phyloP scores from a whole-genome alignment of 1,284 basidiomycete genomes.

The Pyrrhoderma lamaoense region DNA sequence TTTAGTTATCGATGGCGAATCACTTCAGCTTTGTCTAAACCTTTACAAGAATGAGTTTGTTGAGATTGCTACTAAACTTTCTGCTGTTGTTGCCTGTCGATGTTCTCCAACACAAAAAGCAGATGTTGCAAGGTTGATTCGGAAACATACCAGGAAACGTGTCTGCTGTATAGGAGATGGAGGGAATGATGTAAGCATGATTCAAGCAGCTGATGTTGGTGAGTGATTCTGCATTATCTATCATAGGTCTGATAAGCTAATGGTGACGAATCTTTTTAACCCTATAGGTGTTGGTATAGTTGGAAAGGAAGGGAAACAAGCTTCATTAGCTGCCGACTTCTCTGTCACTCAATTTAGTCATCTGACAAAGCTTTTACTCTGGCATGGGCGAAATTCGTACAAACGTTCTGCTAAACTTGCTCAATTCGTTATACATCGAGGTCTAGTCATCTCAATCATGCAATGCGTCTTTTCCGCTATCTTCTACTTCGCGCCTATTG shows the following conservation, averaged over 20 bases:
- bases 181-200: slow-evolving; percentile 95
- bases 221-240: slow-evolving; percentile 28
- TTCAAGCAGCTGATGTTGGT: slow-evolving; percentile 93
- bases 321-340: slow-evolving; percentile 96
- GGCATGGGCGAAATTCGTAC: slow-evolving; percentile 98
- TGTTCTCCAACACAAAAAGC: slow-evolving; percentile 99
- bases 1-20: slow-evolving; percentile 98
- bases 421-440: slow-evolving; percentile 98
- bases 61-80: slow-evolving; percentile 90
- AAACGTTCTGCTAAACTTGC: slow-evolving; percentile 96
- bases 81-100: slow-evolving; percentile 94
- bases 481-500: slow-evolving; percentile 98
- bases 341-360: slow-evolving; percentile 94
- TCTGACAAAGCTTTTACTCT: slow-evolving; percentile 91
- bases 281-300: slow-evolving; percentile 88
- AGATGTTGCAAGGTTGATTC: slow-evolving; percentile 90
- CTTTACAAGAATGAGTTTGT: slow-evolving; percentile 92
- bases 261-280: too few species aligned
- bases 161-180: slow-evolving; percentile 98
- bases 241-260: too few species aligned
- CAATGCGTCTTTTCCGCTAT: slow-evolving; percentile 96
- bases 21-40: slow-evolving; percentile 84
- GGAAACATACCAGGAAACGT: slow-evolving; percentile 83
- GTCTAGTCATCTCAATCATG: slow-evolving; percentile 96
- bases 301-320: slow-evolving; percentile 98